A percentile compares a stretch with the other conserved stretches of the same genome.
These are phyloP conservation scores for Flaveria linearis DNA, from an alignment of 129 eudicot species.

Conservation along the genomic window DNA sequence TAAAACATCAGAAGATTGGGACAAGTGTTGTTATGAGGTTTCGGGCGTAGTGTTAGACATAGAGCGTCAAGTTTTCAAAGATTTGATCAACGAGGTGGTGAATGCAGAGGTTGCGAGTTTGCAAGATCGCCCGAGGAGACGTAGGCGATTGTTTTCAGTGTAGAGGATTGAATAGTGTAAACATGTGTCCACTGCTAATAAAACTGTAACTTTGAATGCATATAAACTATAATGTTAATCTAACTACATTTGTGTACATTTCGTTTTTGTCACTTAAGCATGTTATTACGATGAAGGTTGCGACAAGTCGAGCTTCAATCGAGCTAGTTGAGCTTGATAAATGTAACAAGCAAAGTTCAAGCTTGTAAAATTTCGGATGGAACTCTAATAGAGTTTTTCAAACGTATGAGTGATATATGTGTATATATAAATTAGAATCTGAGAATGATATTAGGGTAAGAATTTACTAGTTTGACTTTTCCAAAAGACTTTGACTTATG, in stretches of 20 bases:
- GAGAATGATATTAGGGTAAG: too few relatives aligned
- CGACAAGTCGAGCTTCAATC: neutral
- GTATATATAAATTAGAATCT: too few relatives aligned
- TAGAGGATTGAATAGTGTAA: slow-evolving; percentile 28
- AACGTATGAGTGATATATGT: too few relatives aligned
- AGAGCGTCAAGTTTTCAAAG: slow-evolving; percentile 80
- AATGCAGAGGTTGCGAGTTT: slow-evolving; percentile 41
- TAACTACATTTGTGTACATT: slow-evolving; percentile 16
- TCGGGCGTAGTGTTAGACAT: slow-evolving; percentile 77
- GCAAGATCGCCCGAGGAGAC: slow-evolving; percentile 36
- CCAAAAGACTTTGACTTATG: neutral
- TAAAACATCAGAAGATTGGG: slow-evolving; percentile 56
- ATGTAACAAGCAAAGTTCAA: neutral
- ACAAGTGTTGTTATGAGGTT: slow-evolving; percentile 39
- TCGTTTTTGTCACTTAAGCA: neutral
- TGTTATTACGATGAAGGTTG: neutral
- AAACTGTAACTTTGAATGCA: slow-evolving; percentile 18
- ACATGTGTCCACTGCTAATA: slow-evolving; percentile 30
- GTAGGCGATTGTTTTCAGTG: slow-evolving; percentile 42
- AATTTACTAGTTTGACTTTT: too few relatives aligned
- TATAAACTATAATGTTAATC: slow-evolving; percentile 19
- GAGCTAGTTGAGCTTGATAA: neutral
- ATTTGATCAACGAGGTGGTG: slow-evolving; percentile 67
- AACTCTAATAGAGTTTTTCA: too few relatives aligned
- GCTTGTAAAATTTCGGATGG: neutral